Conservation (phyloP, 768 basidiomycete species). For the Rhizopogon vesiculosus region DNA sequence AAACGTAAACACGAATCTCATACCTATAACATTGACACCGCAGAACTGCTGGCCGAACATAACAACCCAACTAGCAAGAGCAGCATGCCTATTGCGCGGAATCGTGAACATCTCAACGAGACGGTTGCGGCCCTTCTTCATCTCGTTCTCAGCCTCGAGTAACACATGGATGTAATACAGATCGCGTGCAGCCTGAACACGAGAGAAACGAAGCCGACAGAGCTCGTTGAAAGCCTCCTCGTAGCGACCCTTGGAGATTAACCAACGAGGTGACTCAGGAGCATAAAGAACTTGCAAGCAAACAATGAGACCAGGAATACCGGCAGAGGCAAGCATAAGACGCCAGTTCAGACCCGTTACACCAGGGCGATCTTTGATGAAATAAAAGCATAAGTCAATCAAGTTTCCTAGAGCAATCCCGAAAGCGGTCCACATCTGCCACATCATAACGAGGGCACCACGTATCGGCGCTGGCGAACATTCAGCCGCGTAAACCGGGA, state of each 20-base stretch:
- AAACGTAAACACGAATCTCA: neutral
- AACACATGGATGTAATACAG: constrained; percentile 74
- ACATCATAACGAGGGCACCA: constrained; percentile 89
- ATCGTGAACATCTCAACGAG: constrained; percentile 70
- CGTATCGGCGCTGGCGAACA: constrained; percentile 77
- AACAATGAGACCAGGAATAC: constrained; percentile 45
- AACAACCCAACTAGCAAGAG: constrained; percentile 55
- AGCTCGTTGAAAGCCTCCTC: constrained; percentile 63
- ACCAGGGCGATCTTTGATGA: constrained; percentile 41
- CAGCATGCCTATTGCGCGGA: constrained; percentile 67
- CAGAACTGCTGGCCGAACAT: constrained; percentile 87
- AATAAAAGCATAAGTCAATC: constrained; percentile 59
- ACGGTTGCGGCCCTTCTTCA: constrained; percentile 50
- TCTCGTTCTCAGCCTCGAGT: constrained; percentile 59
- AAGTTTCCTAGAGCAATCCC: constrained; percentile 74
- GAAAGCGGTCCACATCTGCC: constrained; percentile 90
- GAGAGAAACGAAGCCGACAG: constrained; percentile 59
- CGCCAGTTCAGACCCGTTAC: constrained; percentile 75
- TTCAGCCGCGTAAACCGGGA: constrained; percentile 69
- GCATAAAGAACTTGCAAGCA: constrained; percentile 40
- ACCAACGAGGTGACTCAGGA: constrained; percentile 81
- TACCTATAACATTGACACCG: constrained; percentile 67
- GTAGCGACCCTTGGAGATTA: constrained; percentile 75
- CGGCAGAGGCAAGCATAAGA: constrained; percentile 70
- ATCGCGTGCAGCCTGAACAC: constrained; percentile 78